Evolutionary conservation across 1,284 basidiomycete genomes (phyloP), one percentile per base, ranked within the genome.

Genomic region (Psilocybe mexicana): DNA sequence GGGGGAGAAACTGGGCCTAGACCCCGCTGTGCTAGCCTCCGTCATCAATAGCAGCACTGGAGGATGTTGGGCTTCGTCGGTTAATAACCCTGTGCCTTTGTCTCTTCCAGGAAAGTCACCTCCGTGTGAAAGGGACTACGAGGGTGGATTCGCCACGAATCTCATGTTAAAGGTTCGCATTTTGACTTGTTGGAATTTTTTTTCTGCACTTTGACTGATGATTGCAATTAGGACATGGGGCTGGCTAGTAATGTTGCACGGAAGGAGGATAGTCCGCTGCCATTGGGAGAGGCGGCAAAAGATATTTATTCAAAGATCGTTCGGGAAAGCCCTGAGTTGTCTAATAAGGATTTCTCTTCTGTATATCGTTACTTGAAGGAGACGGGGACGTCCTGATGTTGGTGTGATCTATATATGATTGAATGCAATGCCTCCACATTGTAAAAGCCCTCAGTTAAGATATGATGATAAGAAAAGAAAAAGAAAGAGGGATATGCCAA

Each of bases 41-140:
- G 91, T 95, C 2, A 86, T 95, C 65, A 93, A 93, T 69, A 92
- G 83, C 68, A 92, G 90, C 53, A 94, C 92, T 0, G 90, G 92
- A 11, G 77, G 78, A 24, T 94, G 92, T 70, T 96, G 93, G 93
- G 79, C 92, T 6, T 86, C 85, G 46, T 87, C 89, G 18, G 84
- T 90, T 52, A 96, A 96, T 76, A 96, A 96, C 67, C 94, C 94
- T 2, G 92, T 93, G 33, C 90, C 88, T 7, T 81, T 79, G 12
- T 87, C 93, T 10, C 72, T 94, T 51, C 80, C 83, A 7, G 86
- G 81, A 54, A 85, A 87, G 69, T 82, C 84, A 5, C 88, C 93
- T 6, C 94, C 94, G 0, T 93, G 92, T 64, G 91, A 93, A 70
- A 79, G 89, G 24, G 84, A 87, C 50, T 96, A 91, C 63, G 87